Conservation (phyloP, 306 rosid species). For the Styphnolobium japonicum region DNA sequence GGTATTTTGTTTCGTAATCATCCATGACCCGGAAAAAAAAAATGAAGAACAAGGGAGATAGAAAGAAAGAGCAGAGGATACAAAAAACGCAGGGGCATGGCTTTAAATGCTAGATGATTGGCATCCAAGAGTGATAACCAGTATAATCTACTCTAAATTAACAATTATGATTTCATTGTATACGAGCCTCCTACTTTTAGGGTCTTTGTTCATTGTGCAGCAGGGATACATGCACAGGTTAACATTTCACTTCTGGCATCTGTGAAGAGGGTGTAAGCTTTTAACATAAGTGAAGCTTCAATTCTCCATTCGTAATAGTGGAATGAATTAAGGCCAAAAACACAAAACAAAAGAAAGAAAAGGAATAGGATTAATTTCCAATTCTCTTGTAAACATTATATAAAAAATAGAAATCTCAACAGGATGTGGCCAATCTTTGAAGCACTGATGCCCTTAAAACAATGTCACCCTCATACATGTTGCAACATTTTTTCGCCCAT, state of each 20-base stretch:
- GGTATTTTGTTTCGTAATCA: too few species aligned
- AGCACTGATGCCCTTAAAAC: background rate
- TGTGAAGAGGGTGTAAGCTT: too few species aligned
- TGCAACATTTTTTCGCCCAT: conserved; percentile 16
- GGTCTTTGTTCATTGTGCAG: background rate
- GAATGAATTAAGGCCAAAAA: background rate
- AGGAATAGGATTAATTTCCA: background rate
- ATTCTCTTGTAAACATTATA: background rate
- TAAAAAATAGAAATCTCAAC: background rate
- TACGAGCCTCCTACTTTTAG: background rate
- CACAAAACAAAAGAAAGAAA: too few species aligned
- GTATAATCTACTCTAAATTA: too few species aligned
- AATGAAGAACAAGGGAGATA: too few species aligned
- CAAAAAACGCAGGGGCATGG: too few species aligned
- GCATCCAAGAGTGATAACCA: too few species aligned
- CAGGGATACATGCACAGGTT: background rate
- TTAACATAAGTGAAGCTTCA: background rate
- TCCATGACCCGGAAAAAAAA: too few species aligned
- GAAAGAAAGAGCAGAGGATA: too few species aligned
- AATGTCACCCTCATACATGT: conserved; percentile 1
- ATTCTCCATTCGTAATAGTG: background rate
- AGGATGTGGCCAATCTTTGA: background rate
- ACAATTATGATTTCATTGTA: background rate
- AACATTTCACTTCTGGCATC: background rate
- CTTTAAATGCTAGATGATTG: too few species aligned